phyloP scores from a whole-genome alignment of 2,329 filamentous ascomycete species.

The Sclerotiophoma versabilis region DNA sequence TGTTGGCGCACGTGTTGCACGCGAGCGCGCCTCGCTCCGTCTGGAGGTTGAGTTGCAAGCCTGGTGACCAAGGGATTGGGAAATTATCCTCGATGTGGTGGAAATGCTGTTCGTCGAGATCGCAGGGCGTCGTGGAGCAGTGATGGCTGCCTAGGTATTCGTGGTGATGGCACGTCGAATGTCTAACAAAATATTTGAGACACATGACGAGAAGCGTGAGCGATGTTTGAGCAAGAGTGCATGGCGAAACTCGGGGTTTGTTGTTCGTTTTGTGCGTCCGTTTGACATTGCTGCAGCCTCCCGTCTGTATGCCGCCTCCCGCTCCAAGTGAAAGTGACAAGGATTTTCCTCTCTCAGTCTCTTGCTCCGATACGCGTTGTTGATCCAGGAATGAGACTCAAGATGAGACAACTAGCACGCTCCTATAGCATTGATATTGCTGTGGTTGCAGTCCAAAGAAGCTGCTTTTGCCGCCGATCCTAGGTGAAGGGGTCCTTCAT shows the following conservation, averaged over 20 bases:
- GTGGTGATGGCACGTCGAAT: constrained; percentile 4
- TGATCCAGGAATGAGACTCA: too few species aligned
- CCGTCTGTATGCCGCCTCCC: neutral
- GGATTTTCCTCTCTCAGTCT: too few species aligned
- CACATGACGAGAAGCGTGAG: neutral
- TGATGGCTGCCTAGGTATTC: constrained; percentile 15
- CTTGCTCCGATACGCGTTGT: too few species aligned
- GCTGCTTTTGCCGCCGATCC: too few species aligned
- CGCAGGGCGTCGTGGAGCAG: constrained; percentile 4
- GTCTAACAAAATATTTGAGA: constrained; percentile 7
- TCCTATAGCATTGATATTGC: too few species aligned
- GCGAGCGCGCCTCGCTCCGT: neutral
- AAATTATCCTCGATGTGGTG: constrained; percentile 7
- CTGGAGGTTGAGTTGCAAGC: neutral
- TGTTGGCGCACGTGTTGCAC: constrained; percentile 5
- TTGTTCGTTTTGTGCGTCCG: neutral
- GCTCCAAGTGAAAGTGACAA: constrained; percentile 5
- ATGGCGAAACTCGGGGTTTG: neutral
- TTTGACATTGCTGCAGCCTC: constrained; percentile 7
- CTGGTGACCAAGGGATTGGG: neutral
- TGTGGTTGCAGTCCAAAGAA: too few species aligned
- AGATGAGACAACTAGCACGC: too few species aligned
- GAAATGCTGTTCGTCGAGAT: constrained; percentile 5
- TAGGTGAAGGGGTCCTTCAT: too few species aligned
- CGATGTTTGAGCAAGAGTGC: neutral